Evolutionary conservation across 2,329 filamentous ascomycete genomes (phyloP), one percentile per base, ranked within the genome.

Genomic region (Fusarium irregulare): DNA sequence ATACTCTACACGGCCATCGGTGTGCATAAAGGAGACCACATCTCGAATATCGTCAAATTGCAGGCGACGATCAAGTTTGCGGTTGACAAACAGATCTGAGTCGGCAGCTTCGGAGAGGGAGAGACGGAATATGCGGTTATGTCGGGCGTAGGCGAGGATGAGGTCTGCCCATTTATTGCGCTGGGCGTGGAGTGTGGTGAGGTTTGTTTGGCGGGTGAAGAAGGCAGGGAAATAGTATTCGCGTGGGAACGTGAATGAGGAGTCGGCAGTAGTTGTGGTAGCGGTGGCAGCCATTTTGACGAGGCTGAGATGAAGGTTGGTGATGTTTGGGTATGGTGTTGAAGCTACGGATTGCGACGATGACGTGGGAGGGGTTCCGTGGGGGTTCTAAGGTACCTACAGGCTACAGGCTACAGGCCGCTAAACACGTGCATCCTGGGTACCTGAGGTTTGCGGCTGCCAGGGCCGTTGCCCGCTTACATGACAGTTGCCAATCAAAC

Each of bases 121-220:
- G 58, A 98, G 88, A 59, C 89, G 88, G 84, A 90, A 97, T 77
- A 94, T 83, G 73, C 88, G 89, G 83, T 95, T 86, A 81, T 93
- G 87, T 0, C 89, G 88, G 81, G 92, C 93, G 89, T 97, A 98
- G 77, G 90, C 81, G 66, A 94, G 93, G 77, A 98, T 89, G 18
- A 98, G 88, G 32, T 88, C 80, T n/a, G 92, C 90, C 96, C 96
- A 99, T 81, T 94, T 94, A 63, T 87, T 84, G 66, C 94, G 89
- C 77, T 96, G 93, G 47, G 91, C 89, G 80, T 91, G 88, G 77
- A 87, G 90, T 12, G 92, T 95, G 30, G 87, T 87, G 66, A 89
- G 84, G 82, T 93, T 93, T 37, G 90, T 88, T 80, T 96, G 93
- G 57, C 89, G 89, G 59, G 92, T 94, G 88, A 92, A 96, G 89